phyloP scores from a whole-genome alignment of 176 grass and related monocot genomes.

The Guadua angustifolia region DNA sequence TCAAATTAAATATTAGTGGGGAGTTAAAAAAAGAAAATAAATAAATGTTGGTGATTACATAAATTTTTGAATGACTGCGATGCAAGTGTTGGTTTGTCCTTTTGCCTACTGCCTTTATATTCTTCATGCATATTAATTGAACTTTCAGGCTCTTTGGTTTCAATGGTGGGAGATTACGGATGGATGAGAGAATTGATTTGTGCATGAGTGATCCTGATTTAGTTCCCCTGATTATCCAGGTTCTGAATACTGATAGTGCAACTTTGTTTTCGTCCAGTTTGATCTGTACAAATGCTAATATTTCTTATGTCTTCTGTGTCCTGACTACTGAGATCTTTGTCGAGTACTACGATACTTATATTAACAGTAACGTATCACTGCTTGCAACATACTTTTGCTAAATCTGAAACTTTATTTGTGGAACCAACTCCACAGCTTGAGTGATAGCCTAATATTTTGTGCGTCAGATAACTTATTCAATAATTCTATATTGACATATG shows the following conservation, averaged over 20 bases:
- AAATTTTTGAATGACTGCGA: neutral
- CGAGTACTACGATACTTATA: neutral
- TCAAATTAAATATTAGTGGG: neutral
- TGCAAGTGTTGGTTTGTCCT: neutral
- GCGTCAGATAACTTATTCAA: neutral
- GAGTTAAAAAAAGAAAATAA: neutral
- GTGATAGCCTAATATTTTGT: slow-evolving; percentile 22
- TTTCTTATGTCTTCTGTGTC: neutral
- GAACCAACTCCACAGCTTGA: neutral
- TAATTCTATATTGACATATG: neutral
- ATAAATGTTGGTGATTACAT: neutral
- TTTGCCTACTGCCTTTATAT: slow-evolving; percentile 28
- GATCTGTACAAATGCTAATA: slow-evolving; percentile 13
- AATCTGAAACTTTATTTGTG: slow-evolving; percentile 11
- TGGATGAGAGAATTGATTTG: slow-evolving; percentile 98
- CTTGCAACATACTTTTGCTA: neutral
- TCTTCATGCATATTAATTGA: slow-evolving; percentile 33
- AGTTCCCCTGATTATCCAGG: slow-evolving; percentile 97
- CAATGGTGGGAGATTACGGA: slow-evolving; percentile 83
- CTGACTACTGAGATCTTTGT: neutral
- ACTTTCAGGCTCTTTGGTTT: slow-evolving; percentile 86
- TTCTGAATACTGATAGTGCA: slow-evolving; percentile 28
- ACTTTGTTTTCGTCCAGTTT: slow-evolving; percentile 19
- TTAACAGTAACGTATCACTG: neutral
- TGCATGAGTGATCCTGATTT: slow-evolving; percentile 99